Evolutionary conservation across 768 basidiomycete genomes (phyloP).

Genomic region (Termitomyces sp.): DNA sequence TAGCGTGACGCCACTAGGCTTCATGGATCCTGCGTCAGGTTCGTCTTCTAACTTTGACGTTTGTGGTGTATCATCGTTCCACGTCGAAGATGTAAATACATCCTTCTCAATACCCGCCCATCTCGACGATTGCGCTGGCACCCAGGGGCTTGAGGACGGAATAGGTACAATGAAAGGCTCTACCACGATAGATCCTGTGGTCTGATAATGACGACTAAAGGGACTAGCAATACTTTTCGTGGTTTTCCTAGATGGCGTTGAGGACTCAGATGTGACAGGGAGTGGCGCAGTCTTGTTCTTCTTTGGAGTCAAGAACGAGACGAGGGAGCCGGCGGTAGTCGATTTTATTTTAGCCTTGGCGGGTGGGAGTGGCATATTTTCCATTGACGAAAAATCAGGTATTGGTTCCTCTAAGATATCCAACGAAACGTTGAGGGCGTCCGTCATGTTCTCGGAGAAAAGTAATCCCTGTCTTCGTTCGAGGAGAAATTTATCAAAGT

Average conservation of each 20-base stretch:
- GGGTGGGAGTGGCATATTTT: constrained; percentile 27
- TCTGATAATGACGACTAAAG: constrained; percentile 80
- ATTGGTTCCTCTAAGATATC: constrained; percentile 50
- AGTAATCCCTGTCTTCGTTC: constrained; percentile 87
- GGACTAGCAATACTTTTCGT: constrained; percentile 61
- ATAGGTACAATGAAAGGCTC: constrained; percentile 62
- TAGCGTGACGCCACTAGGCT: constrained; percentile 52
- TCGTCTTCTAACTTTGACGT: constrained; percentile 23
- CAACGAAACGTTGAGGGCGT: constrained; percentile 73
- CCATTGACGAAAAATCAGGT: constrained; percentile 19
- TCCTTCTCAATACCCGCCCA: constrained; percentile 68
- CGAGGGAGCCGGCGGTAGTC: constrained; percentile 53
- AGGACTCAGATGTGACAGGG: constrained; percentile 30
- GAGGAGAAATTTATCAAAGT: constrained; percentile 79
- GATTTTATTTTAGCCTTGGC: constrained; percentile 46
- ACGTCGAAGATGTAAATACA: constrained; percentile 48
- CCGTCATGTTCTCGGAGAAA: constrained; percentile 88
- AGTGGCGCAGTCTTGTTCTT: constrained; percentile 46
- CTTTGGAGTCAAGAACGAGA: constrained; percentile 77
- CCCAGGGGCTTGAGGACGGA: constrained; percentile 61
- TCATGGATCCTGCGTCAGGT: constrained; percentile 20
- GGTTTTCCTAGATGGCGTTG: constrained; percentile 36
- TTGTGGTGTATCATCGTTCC: constrained; percentile 16
- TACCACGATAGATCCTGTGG: constrained; percentile 65
- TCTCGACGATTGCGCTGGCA: constrained; percentile 39